phyloP scores from a whole-genome alignment of 2,329 filamentous ascomycete genomes.

The Trichoderma atrobrunneum region DNA sequence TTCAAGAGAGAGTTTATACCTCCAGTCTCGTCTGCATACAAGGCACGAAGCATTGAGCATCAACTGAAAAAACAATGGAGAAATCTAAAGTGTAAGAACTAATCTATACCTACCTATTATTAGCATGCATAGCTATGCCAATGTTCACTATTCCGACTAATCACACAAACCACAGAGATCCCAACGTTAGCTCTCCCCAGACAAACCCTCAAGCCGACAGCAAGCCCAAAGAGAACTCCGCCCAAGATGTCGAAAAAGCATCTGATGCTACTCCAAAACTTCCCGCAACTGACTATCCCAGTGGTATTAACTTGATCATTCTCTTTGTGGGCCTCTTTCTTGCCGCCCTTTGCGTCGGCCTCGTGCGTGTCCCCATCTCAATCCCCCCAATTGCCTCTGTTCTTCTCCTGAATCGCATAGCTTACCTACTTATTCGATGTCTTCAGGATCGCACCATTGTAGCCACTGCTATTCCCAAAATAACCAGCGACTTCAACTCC shows the following conservation, averaged over 20 bases:
- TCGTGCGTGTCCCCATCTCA: background rate
- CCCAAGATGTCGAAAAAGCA: background rate
- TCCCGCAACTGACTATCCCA: background rate
- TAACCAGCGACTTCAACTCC: constrained; percentile 25
- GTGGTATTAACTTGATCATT: background rate
- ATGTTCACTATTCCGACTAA: background rate
- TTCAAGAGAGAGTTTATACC: no score
- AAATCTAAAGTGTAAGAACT: background rate
- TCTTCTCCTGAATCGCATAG: background rate
- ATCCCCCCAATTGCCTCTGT: rapidly evolving
- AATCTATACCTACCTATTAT: background rate
- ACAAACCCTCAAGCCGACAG: background rate
- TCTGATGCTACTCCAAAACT: background rate
- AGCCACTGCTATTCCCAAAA: constrained; percentile 33
- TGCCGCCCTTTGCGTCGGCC: background rate
- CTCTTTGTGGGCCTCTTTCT: constrained; percentile 4
- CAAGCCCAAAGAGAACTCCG: background rate
- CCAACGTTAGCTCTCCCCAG: background rate
- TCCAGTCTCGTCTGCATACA: background rate
- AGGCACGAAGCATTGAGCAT: background rate
- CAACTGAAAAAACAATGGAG: background rate
- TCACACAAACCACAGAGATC: background rate
- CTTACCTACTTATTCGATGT: background rate
- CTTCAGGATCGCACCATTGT: background rate
- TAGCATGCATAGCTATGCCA: background rate